A percentile compares a stretch with the other conserved stretches of the same genome.
Evolutionary conservation across 768 basidiomycete genomes (phyloP).

Genomic region (Calocybe cyanea): DNA sequence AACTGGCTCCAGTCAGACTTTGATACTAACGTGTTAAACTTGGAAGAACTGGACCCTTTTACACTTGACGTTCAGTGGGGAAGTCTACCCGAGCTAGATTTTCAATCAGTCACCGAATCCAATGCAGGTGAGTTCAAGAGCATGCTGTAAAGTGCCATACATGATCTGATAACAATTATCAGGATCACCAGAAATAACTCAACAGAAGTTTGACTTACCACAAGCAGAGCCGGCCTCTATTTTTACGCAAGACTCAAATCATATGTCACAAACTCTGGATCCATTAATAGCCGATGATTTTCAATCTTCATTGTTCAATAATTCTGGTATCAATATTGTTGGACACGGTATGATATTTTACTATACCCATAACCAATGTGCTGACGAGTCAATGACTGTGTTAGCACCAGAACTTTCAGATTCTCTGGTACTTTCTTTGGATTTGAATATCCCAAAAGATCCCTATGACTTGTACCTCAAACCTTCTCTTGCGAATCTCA

Average conservation of each 20-base stretch:
- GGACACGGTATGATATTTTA: conserved; percentile 1
- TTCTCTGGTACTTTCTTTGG: neutral
- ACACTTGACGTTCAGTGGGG: too few relatives aligned
- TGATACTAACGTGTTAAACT: too few relatives aligned
- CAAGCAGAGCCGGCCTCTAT: neutral
- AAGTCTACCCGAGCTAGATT: too few relatives aligned
- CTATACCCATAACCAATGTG: neutral
- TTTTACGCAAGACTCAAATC: neutral
- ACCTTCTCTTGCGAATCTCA: too few relatives aligned
- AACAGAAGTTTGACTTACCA: neutral
- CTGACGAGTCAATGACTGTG: neutral
- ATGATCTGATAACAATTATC: too few relatives aligned
- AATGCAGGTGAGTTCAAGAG: too few relatives aligned
- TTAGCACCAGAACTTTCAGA: conserved; percentile 3
- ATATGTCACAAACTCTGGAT: neutral
- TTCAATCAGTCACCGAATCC: too few relatives aligned
- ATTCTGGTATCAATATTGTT: neutral
- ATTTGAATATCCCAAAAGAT: neutral
- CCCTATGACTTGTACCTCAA: neutral
- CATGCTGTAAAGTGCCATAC: too few relatives aligned
- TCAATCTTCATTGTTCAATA: neutral
- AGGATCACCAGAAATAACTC: neutral
- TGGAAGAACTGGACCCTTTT: too few relatives aligned
- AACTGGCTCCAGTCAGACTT: too few relatives aligned
- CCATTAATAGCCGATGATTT: neutral